A percentile compares a stretch with the other conserved stretches of the same genome.
phyloP scores from a whole-genome alignment of 805 yeast genomes.

The Suhomyces emberorum region DNA sequence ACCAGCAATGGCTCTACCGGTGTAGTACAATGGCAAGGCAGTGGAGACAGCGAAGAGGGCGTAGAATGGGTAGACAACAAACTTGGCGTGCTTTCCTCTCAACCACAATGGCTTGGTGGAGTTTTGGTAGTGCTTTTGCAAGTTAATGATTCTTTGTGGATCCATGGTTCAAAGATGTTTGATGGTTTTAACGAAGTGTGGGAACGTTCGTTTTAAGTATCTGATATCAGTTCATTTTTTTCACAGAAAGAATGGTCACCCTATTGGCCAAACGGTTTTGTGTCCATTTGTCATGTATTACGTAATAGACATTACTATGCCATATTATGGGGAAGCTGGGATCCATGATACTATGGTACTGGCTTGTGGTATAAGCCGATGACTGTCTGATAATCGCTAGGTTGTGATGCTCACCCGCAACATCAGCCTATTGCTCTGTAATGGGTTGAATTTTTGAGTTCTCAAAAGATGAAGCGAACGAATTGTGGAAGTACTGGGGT shows the following conservation, averaged over 20 bases:
- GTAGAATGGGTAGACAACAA: constrained; percentile 73
- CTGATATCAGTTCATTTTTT: constrained; percentile 12
- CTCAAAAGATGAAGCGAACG: too few relatives aligned
- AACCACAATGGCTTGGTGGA: constrained; percentile 43
- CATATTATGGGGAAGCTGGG: too few relatives aligned
- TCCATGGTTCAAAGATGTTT: constrained; percentile 25
- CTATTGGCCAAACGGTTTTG: constrained; percentile 9
- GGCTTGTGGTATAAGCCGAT: too few relatives aligned
- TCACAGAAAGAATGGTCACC: constrained; percentile 5
- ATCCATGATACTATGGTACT: too few relatives aligned
- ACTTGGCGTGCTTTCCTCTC: constrained; percentile 52
- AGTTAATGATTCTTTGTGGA: constrained; percentile 46
- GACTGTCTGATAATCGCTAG: too few relatives aligned
- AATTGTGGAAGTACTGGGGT: too few relatives aligned
- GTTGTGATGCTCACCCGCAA: too few relatives aligned
- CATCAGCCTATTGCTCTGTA: too few relatives aligned
- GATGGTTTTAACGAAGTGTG: neutral
- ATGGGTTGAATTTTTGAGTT: too few relatives aligned
- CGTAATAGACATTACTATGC: too few relatives aligned
- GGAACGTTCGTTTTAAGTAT: neutral
- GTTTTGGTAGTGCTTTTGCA: constrained; percentile 44
- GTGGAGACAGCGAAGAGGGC: constrained; percentile 69
- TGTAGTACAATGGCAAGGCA: constrained; percentile 61
- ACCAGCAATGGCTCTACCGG: constrained; percentile 70
- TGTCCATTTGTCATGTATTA: constrained; percentile 4